Percentiles rank a stretch among this genome's conserved stretches.
Conservation (phyloP, 805 yeast genomes). For the Ogataea pini region DNA sequence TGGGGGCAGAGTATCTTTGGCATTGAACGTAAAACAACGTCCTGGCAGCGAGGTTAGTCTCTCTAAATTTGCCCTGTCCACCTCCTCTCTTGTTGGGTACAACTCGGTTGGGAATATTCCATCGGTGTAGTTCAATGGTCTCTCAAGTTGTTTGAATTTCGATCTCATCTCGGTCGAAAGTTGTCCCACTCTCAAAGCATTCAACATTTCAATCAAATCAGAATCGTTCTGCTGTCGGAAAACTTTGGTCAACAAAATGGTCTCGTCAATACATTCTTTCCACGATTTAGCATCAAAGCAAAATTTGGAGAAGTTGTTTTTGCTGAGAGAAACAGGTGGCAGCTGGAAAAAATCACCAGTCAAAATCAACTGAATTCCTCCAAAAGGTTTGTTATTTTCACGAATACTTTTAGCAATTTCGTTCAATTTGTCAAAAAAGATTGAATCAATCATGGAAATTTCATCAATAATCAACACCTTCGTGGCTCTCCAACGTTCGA, state of each 20-base stretch:
- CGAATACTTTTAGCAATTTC: constrained; percentile 60
- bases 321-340: constrained; percentile 73
- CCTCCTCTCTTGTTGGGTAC: constrained; percentile 84
- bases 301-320: constrained; percentile 45
- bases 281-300: constrained; percentile 79
- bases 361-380: constrained; percentile 86
- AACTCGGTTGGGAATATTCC: constrained; percentile 89
- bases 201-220: constrained; percentile 74
- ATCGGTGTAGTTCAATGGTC: constrained; percentile 61
- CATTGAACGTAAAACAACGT: constrained; percentile 41
- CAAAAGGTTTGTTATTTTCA: constrained; percentile 65
- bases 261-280: constrained; percentile 60
- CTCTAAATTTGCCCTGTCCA: constrained; percentile 66
- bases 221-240: constrained; percentile 87
- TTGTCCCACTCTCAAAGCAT: constrained; percentile 74
- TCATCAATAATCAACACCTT: constrained; percentile 86
- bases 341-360: constrained; percentile 97
- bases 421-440: constrained; percentile 72
- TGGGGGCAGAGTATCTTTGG: constrained; percentile 41
- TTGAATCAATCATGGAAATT: constrained; percentile 90
- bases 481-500: constrained; percentile 63
- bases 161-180: constrained; percentile 49
- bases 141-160: constrained; percentile 53
- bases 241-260: constrained; percentile 72
- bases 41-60: constrained; percentile 55